Base-by-base conservation (phyloP, 192 early-diverging fungal genomes). In the Jimgerdemannia lactiflua region DNA sequence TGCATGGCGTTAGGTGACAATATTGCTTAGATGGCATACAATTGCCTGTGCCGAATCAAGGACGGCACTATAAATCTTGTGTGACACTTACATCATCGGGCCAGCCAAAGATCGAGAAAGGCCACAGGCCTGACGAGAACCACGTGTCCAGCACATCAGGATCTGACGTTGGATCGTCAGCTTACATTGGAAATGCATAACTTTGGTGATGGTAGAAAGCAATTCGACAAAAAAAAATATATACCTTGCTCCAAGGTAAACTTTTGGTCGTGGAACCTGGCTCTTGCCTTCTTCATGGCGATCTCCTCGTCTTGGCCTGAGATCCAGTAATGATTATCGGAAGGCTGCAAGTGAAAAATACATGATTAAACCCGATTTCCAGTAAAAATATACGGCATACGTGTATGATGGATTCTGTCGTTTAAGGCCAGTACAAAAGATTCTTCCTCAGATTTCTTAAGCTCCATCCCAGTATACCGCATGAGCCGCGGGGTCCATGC, bases 91-190 rank as follows among this genome's bases (percentile, higher is more conserved):
- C 85, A 18, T 93, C 89, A 68, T 96, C 88, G 43, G 98, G 97
- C 98, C 97, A 99, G 69, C 98, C 98, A 78, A 97, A 86, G 76
- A 96, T 94, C 3, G 98, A 94, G 84, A 98, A 99, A 39, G 98
- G 98, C 96, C 97, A 99, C 81, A 99, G 88, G 41, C 94, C 97
- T 67, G 98, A 96, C 40, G 97, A 98, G 85, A 99, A 99, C 98
- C 98, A 98, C 4, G 98, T 99, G 83, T 99, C 98, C 29, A 99
- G 85, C 8, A 98, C 98, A 86, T 99, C 98, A 42, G 93, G 93
- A 81, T 98, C 96, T 68, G 18, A 68, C 19, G 19, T 20, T 1
- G 67, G 18, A 29, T 29, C 29, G 29, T 29, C 29, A 29, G 29
- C 29, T 29, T 29, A 29, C 29, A 29, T 29, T 29, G 29, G 29